Percentiles rank a stretch among this genome's conserved stretches.
These are phyloP conservation scores for Globisporangium spiculum DNA, from an alignment of 352 stramenopile species.

Conservation along the genomic window DNA sequence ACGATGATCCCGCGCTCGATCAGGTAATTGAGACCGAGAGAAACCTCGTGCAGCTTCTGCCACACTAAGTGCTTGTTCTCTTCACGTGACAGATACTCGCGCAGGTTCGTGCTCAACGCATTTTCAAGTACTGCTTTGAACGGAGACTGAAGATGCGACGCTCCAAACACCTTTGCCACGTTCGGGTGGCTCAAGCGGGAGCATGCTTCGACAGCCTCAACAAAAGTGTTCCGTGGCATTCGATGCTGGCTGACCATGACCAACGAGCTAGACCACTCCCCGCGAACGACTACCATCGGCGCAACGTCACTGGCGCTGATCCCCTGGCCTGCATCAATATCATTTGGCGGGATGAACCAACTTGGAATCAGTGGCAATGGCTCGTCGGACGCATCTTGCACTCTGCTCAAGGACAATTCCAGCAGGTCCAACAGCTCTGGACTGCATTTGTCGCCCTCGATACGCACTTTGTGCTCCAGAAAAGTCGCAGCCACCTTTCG, in stretches of 20 bases:
- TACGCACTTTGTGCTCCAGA: neutral
- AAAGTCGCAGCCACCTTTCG: neutral
- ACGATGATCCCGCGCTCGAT: conserved; percentile 1
- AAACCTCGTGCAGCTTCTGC: conserved; percentile 2
- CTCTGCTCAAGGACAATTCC: no score
- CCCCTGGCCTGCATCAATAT: neutral
- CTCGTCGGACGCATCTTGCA: neutral
- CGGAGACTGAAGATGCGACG: conserved; percentile 4
- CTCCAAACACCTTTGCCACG: conserved; percentile 7
- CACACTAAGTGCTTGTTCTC: conserved; percentile 2
- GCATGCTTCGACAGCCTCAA: neutral
- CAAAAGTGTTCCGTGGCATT: neutral
- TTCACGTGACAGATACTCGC: neutral
- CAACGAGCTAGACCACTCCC: neutral
- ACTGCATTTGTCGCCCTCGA: neutral
- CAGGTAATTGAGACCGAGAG: conserved; percentile 8
- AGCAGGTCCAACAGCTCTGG: neutral
- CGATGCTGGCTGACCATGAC: neutral
- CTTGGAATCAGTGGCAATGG: neutral
- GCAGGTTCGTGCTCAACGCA: neutral
- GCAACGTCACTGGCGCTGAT: neutral
- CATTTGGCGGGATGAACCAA: neutral
- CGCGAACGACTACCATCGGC: neutral
- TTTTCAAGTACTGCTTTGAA: neutral
- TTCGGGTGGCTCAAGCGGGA: conserved; percentile 1